These are phyloP conservation scores for Ophiorrhiza pumila DNA, from an alignment of 257 asterid genomes.

Conservation along the genomic window DNA sequence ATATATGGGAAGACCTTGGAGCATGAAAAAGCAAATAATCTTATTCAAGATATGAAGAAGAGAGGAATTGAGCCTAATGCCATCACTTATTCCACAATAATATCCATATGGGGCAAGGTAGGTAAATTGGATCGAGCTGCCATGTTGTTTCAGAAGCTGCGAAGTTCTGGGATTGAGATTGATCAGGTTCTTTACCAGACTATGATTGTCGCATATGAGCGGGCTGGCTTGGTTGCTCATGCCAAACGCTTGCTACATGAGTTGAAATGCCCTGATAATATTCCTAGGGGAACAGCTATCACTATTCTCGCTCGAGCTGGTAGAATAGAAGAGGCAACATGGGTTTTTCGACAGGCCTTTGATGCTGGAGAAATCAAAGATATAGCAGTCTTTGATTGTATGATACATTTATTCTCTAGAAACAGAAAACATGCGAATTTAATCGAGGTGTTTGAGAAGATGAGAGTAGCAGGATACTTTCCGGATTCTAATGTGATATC, in stretches of 20 bases:
- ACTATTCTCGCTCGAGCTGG: constrained; percentile 81
- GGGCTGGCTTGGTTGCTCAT: constrained; percentile 86
- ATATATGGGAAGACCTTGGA: constrained; percentile 88
- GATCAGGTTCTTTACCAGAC: constrained; percentile 94
- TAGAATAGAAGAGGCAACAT: constrained; percentile 87
- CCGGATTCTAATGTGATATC: constrained; percentile 64
- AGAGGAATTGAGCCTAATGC: constrained; percentile 84
- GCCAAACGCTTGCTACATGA: constrained; percentile 78
- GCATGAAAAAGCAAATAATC: constrained; percentile 92
- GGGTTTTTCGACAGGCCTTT: constrained; percentile 83
- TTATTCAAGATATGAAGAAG: constrained; percentile 76
- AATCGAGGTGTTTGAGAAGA: constrained; percentile 77
- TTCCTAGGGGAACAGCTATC: constrained; percentile 81
- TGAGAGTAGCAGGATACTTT: constrained; percentile 67
- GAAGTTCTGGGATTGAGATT: constrained; percentile 72
- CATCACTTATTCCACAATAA: constrained; percentile 83
- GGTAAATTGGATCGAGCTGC: constrained; percentile 91
- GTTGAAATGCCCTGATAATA: constrained; percentile 79
- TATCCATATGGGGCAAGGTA: constrained; percentile 85
- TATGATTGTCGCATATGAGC: constrained; percentile 86
- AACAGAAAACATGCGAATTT: constrained; percentile 60
- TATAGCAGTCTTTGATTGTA: constrained; percentile 56
- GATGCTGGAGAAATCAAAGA: constrained; percentile 77
- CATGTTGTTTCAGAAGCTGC: constrained; percentile 73
- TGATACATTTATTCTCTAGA: constrained; percentile 70